These are phyloP conservation scores for Beta lomatogona DNA, from an alignment of 179 eudicot genomes.

Conservation along the genomic window DNA sequence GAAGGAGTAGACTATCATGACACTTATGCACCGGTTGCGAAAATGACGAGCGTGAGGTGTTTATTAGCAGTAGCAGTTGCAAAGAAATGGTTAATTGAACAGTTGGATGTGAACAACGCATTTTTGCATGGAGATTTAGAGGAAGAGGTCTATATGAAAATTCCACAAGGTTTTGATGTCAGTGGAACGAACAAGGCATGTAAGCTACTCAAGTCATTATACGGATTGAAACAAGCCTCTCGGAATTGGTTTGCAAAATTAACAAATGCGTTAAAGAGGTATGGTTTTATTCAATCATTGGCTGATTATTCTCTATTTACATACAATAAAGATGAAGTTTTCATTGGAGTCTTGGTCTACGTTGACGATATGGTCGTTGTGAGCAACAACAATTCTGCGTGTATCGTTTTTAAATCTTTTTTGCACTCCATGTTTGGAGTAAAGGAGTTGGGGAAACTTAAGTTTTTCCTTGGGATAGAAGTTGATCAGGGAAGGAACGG, in stretches of 20 bases:
- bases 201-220: neutral
- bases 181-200: neutral
- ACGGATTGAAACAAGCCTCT: slow-evolving; percentile 1
- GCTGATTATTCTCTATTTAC: slow-evolving; percentile 7
- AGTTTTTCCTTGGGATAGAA: slow-evolving; percentile 2
- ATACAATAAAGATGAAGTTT: neutral
- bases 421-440: neutral
- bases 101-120: neutral
- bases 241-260: neutral
- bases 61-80: neutral
- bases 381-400: neutral
- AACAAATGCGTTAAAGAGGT: neutral
- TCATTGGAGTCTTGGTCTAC: neutral
- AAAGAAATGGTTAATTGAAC: neutral
- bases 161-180: neutral
- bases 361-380: neutral
- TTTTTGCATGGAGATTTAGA: too few species aligned
- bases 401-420: neutral
- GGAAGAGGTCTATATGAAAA: too few species aligned
- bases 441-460: neutral
- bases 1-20: neutral
- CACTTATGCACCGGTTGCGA: neutral
- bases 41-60: neutral
- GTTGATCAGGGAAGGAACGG: neutral
- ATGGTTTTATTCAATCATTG: slow-evolving; percentile 5